Evolutionary conservation across 2,329 filamentous ascomycete species (phyloP).

Genomic region (Trichocomaceae sp.): DNA sequence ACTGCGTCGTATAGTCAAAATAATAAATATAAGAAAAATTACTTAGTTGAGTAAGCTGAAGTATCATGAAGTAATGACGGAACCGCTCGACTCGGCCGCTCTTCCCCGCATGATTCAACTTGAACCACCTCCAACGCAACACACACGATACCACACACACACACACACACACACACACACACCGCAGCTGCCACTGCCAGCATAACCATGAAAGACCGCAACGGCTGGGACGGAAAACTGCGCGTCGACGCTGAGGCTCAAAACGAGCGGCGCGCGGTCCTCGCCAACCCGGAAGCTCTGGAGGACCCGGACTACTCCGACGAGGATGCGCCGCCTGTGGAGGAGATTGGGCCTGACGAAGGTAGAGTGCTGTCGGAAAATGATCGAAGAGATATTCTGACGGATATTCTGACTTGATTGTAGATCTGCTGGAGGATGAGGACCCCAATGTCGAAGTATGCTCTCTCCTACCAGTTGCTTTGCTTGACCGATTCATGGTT

Average conservation of each 20-base stretch:
- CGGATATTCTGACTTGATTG: background rate
- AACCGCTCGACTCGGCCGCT: too few species aligned
- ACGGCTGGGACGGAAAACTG: constrained; percentile 44
- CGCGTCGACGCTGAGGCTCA: constrained; percentile 36
- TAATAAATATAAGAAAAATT: too few species aligned
- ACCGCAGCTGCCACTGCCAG: background rate
- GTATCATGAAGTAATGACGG: too few species aligned
- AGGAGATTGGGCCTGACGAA: constrained; percentile 75
- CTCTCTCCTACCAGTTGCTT: too few species aligned
- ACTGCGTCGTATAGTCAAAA: too few species aligned
- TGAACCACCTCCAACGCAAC: background rate
- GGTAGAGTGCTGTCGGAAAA: too few species aligned
- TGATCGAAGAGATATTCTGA: too few species aligned
- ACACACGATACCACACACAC: background rate
- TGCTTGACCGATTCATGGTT: too few species aligned
- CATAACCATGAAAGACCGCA: constrained; percentile 30
- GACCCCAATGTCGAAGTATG: constrained; percentile 48
- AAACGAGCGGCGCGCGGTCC: constrained; percentile 55
- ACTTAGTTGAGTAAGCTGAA: too few species aligned
- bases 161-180: background rate
- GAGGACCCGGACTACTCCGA: constrained; percentile 83
- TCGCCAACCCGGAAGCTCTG: constrained; percentile 73
- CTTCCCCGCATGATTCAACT: too few species aligned
- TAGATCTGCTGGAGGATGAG: constrained; percentile 55
- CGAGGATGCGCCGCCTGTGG: constrained; percentile 58